Base-by-base conservation (phyloP, 225 moss, liverwort and hornwort genomes). In the Pseudoscleropodium purum region DNA sequence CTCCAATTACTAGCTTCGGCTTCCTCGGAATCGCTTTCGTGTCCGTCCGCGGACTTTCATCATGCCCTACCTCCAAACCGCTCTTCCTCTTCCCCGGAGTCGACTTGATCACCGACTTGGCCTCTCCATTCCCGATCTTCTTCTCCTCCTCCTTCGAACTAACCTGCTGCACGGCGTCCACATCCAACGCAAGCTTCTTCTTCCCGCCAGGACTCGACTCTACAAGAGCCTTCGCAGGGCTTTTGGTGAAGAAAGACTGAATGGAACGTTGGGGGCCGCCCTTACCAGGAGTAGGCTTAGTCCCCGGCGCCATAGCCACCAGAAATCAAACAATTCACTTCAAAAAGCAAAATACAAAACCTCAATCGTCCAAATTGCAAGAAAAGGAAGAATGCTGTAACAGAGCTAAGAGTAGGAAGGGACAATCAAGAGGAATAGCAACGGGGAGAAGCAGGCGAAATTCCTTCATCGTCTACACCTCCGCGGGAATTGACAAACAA, bases 191-290 rank as follows among this genome's bases (percentile, higher is more conserved):
- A 41, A 33, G 36, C 66, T 93, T 92, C 70, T 84, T 82, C 87
- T 90, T 90, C 73, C 84, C 90, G 33, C 66, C 81, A 51, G 86
- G 89, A 72, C 84, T 93, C 24, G 87, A 61, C 59, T 93, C 91
- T 27, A 43, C 62, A 43, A 66, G 60, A 82, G 87, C 66, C 90
- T 92, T 93, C 61, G 70, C 89, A 13, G 87, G 92, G 51, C 91
- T 92, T 31, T 89, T 90, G 51, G 87, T 43, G 83, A 94, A 94
- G 88, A 94, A 94, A 15, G 94, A 90, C 70, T 85, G 88, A 56
- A 94, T 94, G 66, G 93, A 92, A 24, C 94, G 94, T 54, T 94
- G 94, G 59, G 94, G 94, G 7, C 83, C 91, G 59, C 45, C 81
- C 88, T 92, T 93, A 18, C 88, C 93, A 63, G 85, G 75, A 43